Evolutionary conservation across 176 grass and related monocot genomes (phyloP).

Genomic region (Musa troglodytarum): DNA sequence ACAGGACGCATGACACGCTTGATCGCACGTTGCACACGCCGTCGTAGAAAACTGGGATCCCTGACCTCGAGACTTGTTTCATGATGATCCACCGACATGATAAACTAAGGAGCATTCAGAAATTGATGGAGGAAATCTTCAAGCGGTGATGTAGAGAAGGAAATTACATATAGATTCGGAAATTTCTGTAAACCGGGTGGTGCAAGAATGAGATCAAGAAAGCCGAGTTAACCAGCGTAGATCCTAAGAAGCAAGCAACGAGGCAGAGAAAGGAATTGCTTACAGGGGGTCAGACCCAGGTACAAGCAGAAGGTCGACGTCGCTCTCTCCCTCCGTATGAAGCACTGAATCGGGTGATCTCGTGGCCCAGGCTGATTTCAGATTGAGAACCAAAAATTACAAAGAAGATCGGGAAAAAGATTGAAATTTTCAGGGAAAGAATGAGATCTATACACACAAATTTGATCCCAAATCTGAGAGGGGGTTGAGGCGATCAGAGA

Average conservation of each 20-base stretch:
- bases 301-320: conserved; percentile 83
- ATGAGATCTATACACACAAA: no score
- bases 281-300: conserved; percentile 89
- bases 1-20: not conserved
- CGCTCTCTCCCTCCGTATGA: conserved; percentile 73
- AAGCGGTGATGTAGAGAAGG: not conserved
- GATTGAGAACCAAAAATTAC: not conserved
- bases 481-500: conserved; percentile 3
- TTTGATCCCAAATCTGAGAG: no score
- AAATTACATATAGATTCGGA: not conserved
- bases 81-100: not conserved
- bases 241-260: not conserved
- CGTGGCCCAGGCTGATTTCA: conserved; percentile 54
- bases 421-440: not conserved
- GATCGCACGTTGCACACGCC: no score
- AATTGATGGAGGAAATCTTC: not conserved
- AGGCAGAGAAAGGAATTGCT: conserved; percentile 16
- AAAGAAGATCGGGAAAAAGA: not conserved
- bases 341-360: conserved; percentile 82
- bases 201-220: no score
- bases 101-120: no score
- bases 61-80: not conserved
- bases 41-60: no score
- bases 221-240: no score
- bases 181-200: not conserved